Evolutionary conservation across 306 rosid genomes (phyloP).

Genomic region (Prunus mira): DNA sequence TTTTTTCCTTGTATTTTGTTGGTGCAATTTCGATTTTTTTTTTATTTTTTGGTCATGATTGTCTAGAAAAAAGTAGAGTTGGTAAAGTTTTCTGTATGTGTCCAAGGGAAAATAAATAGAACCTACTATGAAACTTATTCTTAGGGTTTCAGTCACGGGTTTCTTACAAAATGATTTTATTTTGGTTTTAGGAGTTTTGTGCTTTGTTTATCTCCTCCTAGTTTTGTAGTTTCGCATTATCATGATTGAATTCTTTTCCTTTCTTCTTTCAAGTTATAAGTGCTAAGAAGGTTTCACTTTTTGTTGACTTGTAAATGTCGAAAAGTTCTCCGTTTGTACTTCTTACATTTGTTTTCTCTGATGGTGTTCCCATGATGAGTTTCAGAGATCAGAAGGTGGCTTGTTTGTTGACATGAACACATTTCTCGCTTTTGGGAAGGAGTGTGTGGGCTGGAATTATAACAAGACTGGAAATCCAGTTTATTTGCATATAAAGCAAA

Average conservation of each 20-base stretch:
- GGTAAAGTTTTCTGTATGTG: background rate
- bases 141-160: background rate
- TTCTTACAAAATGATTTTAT: background rate
- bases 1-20: background rate
- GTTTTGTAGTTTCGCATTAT: background rate
- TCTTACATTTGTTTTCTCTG: background rate
- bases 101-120: background rate
- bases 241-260: background rate
- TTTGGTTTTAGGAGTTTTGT: background rate
- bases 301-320: background rate
- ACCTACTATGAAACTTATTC: background rate
- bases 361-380: constrained; percentile 20
- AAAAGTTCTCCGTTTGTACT: background rate
- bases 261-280: background rate
- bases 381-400: constrained; percentile 92
- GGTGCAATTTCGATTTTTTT: background rate
- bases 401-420: constrained; percentile 72
- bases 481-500: constrained; percentile 77
- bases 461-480: constrained; percentile 88
- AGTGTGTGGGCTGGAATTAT: constrained; percentile 73
- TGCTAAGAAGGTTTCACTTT: background rate
- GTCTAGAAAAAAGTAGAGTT: background rate
- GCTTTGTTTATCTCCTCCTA: background rate
- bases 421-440: constrained; percentile 88
- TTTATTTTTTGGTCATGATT: background rate